Conservation (phyloP, 768 basidiomycete genomes). For the Auricularia sp. region DNA sequence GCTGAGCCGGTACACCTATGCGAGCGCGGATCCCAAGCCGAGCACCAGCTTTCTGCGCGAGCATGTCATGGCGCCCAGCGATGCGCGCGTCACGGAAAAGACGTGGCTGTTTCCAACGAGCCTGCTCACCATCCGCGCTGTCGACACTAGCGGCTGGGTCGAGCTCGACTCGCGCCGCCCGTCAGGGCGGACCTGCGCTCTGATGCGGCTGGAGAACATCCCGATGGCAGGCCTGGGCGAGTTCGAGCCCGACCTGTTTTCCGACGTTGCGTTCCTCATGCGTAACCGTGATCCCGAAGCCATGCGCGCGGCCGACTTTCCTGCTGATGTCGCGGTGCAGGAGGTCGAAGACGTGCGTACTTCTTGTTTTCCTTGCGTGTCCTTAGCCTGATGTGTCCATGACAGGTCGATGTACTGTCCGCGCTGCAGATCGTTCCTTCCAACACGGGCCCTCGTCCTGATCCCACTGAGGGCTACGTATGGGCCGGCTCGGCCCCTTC, state of each 20-base stretch:
- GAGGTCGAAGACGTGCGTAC: conserved; percentile 5
- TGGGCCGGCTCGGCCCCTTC: conserved; percentile 84
- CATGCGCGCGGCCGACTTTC: conserved; percentile 14
- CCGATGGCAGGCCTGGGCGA: conserved; percentile 79
- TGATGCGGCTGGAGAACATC: conserved; percentile 82
- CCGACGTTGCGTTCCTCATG: conserved; percentile 61
- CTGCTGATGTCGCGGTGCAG: conserved; percentile 12
- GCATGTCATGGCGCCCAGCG: conserved; percentile 55
- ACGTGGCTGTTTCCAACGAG: conserved; percentile 83
- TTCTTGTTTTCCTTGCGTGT: not conserved
- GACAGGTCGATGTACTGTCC: not conserved
- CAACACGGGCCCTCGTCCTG: conserved; percentile 34
- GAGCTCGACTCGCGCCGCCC: conserved; percentile 77
- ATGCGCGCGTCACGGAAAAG: conserved; percentile 40
- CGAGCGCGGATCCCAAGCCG: conserved; percentile 85
- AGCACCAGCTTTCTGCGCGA: conserved; percentile 69
- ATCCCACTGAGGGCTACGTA: conserved; percentile 75
- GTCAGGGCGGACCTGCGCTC: conserved; percentile 77
- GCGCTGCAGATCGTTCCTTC: conserved; percentile 1
- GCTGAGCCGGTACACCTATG: conserved; percentile 90
- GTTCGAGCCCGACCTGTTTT: conserved; percentile 66
- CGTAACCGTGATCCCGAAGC: conserved; percentile 46
- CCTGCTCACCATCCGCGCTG: conserved; percentile 68
- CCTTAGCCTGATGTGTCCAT: not conserved
- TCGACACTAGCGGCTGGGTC: conserved; percentile 75